A percentile compares a stretch with the other conserved stretches of the same genome.
phyloP scores from a whole-genome alignment of 495 filamentous ascomycete genomes.

The Tetracladium marchalianum region DNA sequence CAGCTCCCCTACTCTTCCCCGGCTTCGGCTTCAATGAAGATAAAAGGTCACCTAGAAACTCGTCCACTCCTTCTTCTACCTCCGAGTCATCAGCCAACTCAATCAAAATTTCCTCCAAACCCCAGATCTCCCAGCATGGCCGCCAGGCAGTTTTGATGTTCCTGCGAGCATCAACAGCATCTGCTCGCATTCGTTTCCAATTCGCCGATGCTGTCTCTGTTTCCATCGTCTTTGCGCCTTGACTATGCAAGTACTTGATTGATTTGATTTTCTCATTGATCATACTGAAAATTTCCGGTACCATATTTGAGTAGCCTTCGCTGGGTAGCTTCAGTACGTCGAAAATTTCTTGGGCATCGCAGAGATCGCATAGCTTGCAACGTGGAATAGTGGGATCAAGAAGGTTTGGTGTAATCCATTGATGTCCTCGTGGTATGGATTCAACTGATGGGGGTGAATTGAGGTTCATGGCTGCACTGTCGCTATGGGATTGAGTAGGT shows the following conservation, averaged over 20 bases:
- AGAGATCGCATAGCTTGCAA: conserved; percentile 19
- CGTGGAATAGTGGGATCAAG: conserved; percentile 14
- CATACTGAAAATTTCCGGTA: background rate
- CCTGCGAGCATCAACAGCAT: background rate
- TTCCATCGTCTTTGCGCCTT: conserved; percentile 4
- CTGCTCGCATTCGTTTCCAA: conserved; percentile 1
- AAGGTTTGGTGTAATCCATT: conserved; percentile 3
- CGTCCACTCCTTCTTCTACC: background rate
- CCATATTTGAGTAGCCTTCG: background rate
- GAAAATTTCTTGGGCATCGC: background rate
- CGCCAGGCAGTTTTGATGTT: conserved; percentile 7
- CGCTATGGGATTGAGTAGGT: conserved; percentile 22
- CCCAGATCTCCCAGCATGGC: conserved; percentile 16
- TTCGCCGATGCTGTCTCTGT: background rate
- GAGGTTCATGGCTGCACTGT: conserved; percentile 7
- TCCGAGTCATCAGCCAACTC: background rate
- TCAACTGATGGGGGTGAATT: conserved; percentile 22
- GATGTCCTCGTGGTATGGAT: conserved; percentile 23
- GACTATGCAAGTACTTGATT: background rate
- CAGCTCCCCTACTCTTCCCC: no score
- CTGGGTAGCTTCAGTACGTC: conserved; percentile 1
- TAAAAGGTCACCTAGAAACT: background rate
- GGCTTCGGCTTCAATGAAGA: no score
- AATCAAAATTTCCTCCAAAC: conserved; percentile 1
- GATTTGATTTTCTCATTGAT: conserved; percentile 6